phyloP scores from a whole-genome alignment of 768 basidiomycete genomes.

The Paxillus ammoniavirescens region DNA sequence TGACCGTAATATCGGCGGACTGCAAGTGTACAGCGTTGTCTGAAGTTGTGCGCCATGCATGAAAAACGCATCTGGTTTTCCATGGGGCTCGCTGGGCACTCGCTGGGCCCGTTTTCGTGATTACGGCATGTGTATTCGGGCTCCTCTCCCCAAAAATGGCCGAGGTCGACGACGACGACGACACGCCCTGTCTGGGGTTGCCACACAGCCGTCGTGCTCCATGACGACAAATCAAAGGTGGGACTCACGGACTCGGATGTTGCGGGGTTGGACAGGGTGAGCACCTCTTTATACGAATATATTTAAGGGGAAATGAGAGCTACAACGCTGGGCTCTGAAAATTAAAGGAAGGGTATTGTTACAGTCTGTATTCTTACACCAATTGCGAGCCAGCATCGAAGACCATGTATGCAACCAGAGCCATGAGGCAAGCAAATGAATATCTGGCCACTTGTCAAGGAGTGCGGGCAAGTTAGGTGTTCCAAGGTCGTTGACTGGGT shows the following conservation, averaged over 20 bases:
- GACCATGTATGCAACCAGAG: neutral
- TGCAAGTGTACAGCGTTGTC: too few relatives aligned
- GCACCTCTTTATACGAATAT: slow-evolving; percentile 14
- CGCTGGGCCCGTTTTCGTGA: too few relatives aligned
- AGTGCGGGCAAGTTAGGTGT: slow-evolving; percentile 41
- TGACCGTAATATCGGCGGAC: too few relatives aligned
- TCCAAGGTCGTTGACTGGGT: slow-evolving; percentile 47
- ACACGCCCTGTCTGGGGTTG: too few relatives aligned
- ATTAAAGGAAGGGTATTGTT: neutral
- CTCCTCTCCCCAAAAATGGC: too few relatives aligned
- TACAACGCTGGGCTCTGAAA: neutral
- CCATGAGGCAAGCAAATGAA: neutral
- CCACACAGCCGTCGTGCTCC: slow-evolving; percentile 10
- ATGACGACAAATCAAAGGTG: slow-evolving; percentile 58
- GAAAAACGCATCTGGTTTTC: too few relatives aligned
- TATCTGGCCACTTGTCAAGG: slow-evolving; percentile 32
- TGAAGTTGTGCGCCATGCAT: too few relatives aligned
- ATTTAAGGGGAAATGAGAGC: slow-evolving; percentile 7
- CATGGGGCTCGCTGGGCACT: too few relatives aligned
- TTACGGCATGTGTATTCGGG: too few relatives aligned
- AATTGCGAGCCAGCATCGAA: neutral
- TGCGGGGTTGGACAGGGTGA: slow-evolving; percentile 8
- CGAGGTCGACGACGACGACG: too few relatives aligned
- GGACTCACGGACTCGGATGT: neutral
- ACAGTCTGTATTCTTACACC: too few relatives aligned